phyloP scores from a whole-genome alignment of 2,329 filamentous ascomycete species.

The Alternaria triticina region DNA sequence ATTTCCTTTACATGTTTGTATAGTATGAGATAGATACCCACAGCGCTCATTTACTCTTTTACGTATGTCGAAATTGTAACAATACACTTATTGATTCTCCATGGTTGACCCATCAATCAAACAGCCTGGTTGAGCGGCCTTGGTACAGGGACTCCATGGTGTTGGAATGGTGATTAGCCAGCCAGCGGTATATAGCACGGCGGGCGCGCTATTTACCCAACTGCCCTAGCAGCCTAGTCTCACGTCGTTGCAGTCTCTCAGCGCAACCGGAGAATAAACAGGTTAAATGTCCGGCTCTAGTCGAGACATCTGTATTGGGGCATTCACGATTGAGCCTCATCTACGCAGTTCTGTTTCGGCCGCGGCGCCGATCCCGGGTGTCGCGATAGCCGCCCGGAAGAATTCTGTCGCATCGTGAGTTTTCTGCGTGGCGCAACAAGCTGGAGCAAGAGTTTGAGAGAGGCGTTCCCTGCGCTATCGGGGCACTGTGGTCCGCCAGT shows the following conservation, averaged over 20 bases:
- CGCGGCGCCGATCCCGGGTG: slow-evolving; percentile 30
- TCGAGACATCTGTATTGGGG: slow-evolving; percentile 4
- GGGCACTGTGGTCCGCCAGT: slow-evolving; percentile 6
- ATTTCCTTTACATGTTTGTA: slow-evolving; percentile 8
- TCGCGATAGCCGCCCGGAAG: slow-evolving; percentile 30
- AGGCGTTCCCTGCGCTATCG: neutral
- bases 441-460: slow-evolving; percentile 4
- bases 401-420: slow-evolving; percentile 18
- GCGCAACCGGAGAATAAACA: slow-evolving; percentile 19
- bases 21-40: slow-evolving; percentile 17
- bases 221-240: slow-evolving; percentile 8
- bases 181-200: neutral
- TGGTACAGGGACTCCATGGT: neutral
- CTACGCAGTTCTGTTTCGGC: slow-evolving; percentile 27
- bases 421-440: neutral
- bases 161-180: slow-evolving; percentile 1
- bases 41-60: slow-evolving; percentile 5
- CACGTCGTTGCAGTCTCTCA: slow-evolving; percentile 6
- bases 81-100: neutral
- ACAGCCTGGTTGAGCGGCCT: neutral
- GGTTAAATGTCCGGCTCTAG: slow-evolving; percentile 28
- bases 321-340: slow-evolving; percentile 23
- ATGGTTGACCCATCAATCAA: neutral
- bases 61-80: neutral
- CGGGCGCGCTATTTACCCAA: slow-evolving; percentile 11